Evolutionary conservation across 495 filamentous ascomycete genomes (phyloP), one percentile per base, ranked within the genome.

Genomic region (Aspergillus leporis): DNA sequence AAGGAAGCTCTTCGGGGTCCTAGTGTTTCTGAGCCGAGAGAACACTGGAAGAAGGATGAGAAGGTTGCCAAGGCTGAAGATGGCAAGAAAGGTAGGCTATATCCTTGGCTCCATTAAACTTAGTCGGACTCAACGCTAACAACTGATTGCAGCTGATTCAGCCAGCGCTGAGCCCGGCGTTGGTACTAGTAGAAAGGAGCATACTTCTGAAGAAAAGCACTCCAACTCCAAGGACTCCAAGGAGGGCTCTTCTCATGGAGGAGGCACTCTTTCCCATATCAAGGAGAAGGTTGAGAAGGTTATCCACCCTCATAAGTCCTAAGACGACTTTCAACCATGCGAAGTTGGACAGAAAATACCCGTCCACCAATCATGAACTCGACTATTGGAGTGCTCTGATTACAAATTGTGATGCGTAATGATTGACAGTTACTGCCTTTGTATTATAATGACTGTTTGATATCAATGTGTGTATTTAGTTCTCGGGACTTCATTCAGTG

Each of bases 1-100:
- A 51, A 70, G 51, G 75, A 78, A 48, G 70, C 75, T 2, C 59
- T 41, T 77, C 25, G 55, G 63, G 55, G 75, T 74, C 0, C 75
- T 74, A 2, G 66, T 70, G 51, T 65, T 61, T 19, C 66, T 71
- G 74, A 30, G 70, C 74, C 47, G 66, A 70, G 53, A 67, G 70
- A 31, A 59, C 70, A 28, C 34, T 66, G 46, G 60, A 64, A 14
- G 52, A 60, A 19, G 8, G 22, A 47, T 14, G 43, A 23, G 14
- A 2, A 41, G 38, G 14, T n/a, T 6, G 38, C 38, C 3, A 41
- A 41, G 38, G 38, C 38, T 41, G 38, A 41, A n/a, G 38, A n/a
- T 41, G 14, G n/a, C 16, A 28, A 22, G 22, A 5, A 14, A 14
- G 18, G 16, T 21, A 18, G 19, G 30, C n/a, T 10, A 48, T 28